Base-by-base conservation (phyloP, 1,284 basidiomycete genomes). In the Cystobasidiaceae sp. region DNA sequence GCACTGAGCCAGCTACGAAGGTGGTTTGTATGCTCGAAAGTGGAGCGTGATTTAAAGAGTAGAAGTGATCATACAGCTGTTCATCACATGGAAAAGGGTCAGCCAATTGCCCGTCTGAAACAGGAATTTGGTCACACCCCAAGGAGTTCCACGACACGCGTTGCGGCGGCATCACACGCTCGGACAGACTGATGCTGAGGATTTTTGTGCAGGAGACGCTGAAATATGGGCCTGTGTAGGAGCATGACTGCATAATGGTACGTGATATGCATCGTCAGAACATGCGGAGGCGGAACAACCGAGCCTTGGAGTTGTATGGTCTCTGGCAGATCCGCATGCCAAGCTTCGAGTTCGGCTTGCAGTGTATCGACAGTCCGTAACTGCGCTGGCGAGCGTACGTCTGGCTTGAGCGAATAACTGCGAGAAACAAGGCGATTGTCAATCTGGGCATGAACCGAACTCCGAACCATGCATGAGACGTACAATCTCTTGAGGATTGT, bases 161-260 rank as follows among this genome's bases (percentile, higher is more conserved):
- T 79, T 0, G 85, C 85, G 0, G 85, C 84, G n/a, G 80, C 79
- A 71, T 84, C 83, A 75, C 86, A 86, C 21, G 83, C 78, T 71
- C 74, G 52, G 57, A 66, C 67, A 17, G 70, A 69, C 39, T 50
- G 51, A 41, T 61, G 62, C 17, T 85, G 65, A 25, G 58, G 46
- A 19, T 57, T 51, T 8, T 60, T 77, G 28, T 80, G 75, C 27
- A 77, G 74, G 2, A 78, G 71, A 19, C 80, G 80, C 1, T 82
- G 79, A 72, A 84, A 86, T 77, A 85, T 86, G 0, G 85, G 85
- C 0, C 85, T 80, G 68, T 86, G 84, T 0, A 87, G 80, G 8
- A 87, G 78, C 34, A 87, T 84, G 58, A 82, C 79, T 5, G 84
- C 77, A 84, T 84, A 86, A 77, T 83, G 82, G 72, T 84, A 84